These are phyloP conservation scores for Coemansia asiatica DNA, from an alignment of 192 early-diverging fungal species.

Conservation along the genomic window DNA sequence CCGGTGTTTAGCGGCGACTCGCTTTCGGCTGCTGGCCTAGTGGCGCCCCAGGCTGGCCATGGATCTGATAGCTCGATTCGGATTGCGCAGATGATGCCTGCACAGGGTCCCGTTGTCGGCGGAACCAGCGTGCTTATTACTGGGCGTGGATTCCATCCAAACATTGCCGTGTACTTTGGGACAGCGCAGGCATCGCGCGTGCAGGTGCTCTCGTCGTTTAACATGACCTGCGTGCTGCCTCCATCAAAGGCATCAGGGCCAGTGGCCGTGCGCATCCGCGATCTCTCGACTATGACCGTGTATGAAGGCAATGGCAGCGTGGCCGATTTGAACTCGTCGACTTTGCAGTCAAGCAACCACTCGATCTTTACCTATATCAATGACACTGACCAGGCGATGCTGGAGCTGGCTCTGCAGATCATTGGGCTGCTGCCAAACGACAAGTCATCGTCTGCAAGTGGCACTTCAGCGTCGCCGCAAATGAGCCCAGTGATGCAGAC, in stretches of 20 bases:
- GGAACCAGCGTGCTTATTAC: constrained; percentile 82
- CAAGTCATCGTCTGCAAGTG: constrained; percentile 67
- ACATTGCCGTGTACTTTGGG: constrained; percentile 79
- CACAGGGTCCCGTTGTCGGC: constrained; percentile 82
- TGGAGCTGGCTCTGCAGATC: constrained; percentile 87
- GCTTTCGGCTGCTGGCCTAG: background rate
- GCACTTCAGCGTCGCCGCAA: constrained; percentile 19
- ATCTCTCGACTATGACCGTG: constrained; percentile 43
- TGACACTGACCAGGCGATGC: constrained; percentile 84
- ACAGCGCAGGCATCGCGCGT: constrained; percentile 68
- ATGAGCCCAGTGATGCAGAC: constrained; percentile 29
- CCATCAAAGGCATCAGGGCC: constrained; percentile 72
- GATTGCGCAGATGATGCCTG: constrained; percentile 76
- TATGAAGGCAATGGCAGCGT: constrained; percentile 19
- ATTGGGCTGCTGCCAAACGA: constrained; percentile 82
- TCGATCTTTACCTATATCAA: constrained; percentile 57
- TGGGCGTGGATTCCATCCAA: constrained; percentile 78
- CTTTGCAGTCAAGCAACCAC: background rate
- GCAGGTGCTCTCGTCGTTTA: constrained; percentile 75
- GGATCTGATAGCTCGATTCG: constrained; percentile 18
- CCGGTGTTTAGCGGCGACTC: constrained; percentile 15
- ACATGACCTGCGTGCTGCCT: constrained; percentile 81
- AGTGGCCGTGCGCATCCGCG: constrained; percentile 51
- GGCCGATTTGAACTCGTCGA: background rate
- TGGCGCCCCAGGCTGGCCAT: background rate